Conservation (phyloP, 2,329 filamentous ascomycete species). For the Curvularia sp. region DNA sequence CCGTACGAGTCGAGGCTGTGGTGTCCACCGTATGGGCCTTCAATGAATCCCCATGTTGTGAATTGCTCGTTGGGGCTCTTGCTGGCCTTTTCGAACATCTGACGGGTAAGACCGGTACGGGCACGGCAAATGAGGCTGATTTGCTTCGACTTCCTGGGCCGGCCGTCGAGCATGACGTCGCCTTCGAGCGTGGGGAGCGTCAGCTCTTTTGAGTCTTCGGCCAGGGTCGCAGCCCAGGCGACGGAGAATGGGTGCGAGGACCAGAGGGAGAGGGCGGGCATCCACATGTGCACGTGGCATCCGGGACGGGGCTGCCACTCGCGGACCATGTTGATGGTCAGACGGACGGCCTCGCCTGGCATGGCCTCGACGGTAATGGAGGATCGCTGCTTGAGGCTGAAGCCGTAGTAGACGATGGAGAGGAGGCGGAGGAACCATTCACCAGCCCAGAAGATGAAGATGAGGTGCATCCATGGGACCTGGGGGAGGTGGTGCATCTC, state of each 20-base stretch:
- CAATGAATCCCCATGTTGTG: conserved; percentile 70
- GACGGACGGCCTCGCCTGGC: conserved; percentile 65
- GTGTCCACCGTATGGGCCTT: conserved; percentile 78
- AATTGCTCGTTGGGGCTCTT: conserved; percentile 66
- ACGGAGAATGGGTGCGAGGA: conserved; percentile 60
- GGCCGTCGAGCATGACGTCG: conserved; percentile 30
- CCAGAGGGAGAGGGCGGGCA: conserved; percentile 56
- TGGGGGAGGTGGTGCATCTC: conserved; percentile 71
- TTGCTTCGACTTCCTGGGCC: conserved; percentile 46
- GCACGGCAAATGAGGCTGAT: conserved; percentile 77
- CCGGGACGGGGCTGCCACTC: conserved; percentile 62
- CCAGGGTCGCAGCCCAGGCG: conserved; percentile 54
- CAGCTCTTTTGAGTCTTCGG: conserved; percentile 43
- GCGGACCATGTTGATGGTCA: conserved; percentile 66
- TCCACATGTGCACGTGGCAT: conserved; percentile 67
- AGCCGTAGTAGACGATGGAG: conserved; percentile 62
- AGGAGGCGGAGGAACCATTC: conserved; percentile 64
- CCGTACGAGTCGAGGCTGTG: conserved; percentile 77
- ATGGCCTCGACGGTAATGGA: conserved; percentile 65
- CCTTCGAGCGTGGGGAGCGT: conserved; percentile 44
- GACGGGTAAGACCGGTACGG: conserved; percentile 75
- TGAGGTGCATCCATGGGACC: conserved; percentile 74
- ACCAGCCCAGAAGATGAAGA: conserved; percentile 76
- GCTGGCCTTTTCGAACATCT: conserved; percentile 71
- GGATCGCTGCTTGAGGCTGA: conserved; percentile 59